phyloP scores from a whole-genome alignment of 257 asterid genomes.

The Cinchona pubescens region DNA sequence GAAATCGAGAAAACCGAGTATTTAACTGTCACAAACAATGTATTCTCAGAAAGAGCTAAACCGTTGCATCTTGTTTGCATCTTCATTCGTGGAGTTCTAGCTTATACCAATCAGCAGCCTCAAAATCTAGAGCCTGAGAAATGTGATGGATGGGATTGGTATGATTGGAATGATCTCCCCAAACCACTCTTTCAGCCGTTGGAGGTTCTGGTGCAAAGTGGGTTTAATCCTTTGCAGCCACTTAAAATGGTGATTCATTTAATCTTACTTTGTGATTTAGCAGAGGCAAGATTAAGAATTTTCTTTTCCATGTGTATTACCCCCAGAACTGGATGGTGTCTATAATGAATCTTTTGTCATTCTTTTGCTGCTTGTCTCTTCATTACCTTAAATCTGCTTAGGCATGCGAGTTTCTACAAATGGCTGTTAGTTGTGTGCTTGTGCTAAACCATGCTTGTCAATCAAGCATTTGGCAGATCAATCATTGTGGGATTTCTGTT shows the following conservation, averaged over 20 bases:
- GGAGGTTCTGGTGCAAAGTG: constrained; percentile 39
- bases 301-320: too few species aligned
- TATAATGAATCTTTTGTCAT: background rate
- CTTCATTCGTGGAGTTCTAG: constrained; percentile 44
- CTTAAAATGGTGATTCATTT: constrained; percentile 12
- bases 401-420: background rate
- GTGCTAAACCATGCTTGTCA: background rate
- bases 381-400: background rate
- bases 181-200: constrained; percentile 55
- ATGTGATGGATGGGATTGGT: constrained; percentile 84
- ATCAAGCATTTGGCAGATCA: constrained; percentile 2
- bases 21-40: constrained; percentile 46
- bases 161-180: constrained; percentile 63
- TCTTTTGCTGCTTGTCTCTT: background rate
- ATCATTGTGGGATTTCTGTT: background rate
- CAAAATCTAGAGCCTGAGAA: constrained; percentile 63
- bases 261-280: too few species aligned
- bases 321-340: background rate
- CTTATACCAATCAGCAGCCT: constrained; percentile 42
- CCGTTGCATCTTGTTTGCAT: constrained; percentile 47
- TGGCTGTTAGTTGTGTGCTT: background rate
- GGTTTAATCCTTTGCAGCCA: constrained; percentile 44
- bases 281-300: too few species aligned
- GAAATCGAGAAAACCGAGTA: constrained; percentile 33
- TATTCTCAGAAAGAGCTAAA: constrained; percentile 30